A percentile compares a stretch with the other conserved stretches of the same genome.
phyloP scores from a whole-genome alignment of 2,329 filamentous ascomycete genomes.

The Myriosclerotinia duriaeana region DNA sequence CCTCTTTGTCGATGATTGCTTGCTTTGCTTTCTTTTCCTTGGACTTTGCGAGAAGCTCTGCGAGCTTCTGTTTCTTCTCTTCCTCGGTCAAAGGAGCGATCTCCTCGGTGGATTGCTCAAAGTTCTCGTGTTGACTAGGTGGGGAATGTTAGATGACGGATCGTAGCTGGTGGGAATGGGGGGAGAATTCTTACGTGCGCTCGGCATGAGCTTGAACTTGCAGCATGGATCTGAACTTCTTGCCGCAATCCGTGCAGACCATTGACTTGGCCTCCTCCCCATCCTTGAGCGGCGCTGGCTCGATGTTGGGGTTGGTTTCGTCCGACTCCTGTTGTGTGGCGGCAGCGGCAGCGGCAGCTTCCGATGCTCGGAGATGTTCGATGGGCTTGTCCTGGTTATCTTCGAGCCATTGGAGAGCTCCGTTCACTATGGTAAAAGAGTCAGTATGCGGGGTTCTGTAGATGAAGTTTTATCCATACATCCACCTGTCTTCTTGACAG shows the following conservation, averaged over 20 bases:
- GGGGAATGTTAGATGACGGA: not conserved
- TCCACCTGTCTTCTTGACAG: conserved; percentile 78
- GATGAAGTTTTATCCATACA: conserved; percentile 52
- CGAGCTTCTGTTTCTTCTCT: conserved; percentile 78
- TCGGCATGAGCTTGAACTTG: conserved; percentile 87
- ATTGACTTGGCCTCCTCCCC: conserved; percentile 76
- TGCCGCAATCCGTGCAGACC: conserved; percentile 92
- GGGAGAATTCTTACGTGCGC: conserved; percentile 67
- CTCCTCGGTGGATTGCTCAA: conserved; percentile 89
- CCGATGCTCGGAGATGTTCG: conserved; percentile 68
- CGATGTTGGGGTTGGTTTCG: conserved; percentile 53
- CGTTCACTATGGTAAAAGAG: conserved; percentile 60
- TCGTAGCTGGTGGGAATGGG: not conserved
- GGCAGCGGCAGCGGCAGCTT: conserved; percentile 40
- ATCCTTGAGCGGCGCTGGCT: conserved; percentile 65
- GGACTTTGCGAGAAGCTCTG: conserved; percentile 70
- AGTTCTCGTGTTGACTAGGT: conserved; percentile 78
- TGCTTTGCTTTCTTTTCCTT: conserved; percentile 70
- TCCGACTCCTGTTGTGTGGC: conserved; percentile 46
- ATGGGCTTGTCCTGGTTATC: conserved; percentile 84
- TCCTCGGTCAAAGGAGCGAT: conserved; percentile 88
- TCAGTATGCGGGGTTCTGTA: conserved; percentile 25
- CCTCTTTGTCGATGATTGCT: conserved; percentile 72
- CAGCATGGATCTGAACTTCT: conserved; percentile 78
- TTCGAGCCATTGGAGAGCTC: conserved; percentile 92